Evolutionary conservation across 2,329 filamentous ascomycete species (phyloP), one percentile per base, ranked within the genome.

Genomic region (Aspergillus brasiliensis): DNA sequence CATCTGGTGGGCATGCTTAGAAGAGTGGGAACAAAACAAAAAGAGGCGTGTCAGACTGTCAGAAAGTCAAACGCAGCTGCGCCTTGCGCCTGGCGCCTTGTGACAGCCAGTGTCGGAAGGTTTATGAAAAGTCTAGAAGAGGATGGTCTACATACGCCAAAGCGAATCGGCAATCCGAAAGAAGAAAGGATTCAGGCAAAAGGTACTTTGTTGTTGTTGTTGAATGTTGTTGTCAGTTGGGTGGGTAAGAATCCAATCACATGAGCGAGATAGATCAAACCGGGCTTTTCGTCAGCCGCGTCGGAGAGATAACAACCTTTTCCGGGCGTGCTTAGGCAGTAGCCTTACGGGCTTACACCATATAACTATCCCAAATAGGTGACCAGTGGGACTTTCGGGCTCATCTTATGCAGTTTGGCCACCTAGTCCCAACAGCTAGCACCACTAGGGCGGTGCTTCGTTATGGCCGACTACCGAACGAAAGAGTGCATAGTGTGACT

Each of bases 291-390:
- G 49, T 63, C 61, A 65, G 54, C 58, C 56, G 34, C 56, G 42
- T 57, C 61, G 61, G 58, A 58, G 61, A 67, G 60, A 67, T 65
- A 65, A 67, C 61, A 51, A 51, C 44, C 42, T 57, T 44, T 51
- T 60, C 54, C 61, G 57, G 57, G 55, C 51, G 46, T 34, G 31
- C 31, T 51, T 61, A 58, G 44, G 28, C 21, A 46, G 56, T 44
- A 47, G 38, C 21, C 31, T 40, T 28, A 34, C 31, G 31, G 31
- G 31, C 31, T 34, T 34, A 10, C 31, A 23, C 47, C n/a, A n/a
- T n/a, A n/a, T n/a, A n/a, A 49, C 7, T 17, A 19, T 53, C 48
- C 31, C 31, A 34, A 34, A 25, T 25, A 52, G 28, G 37, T n/a
- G 23, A 47, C 31, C 55, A 28, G 46, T 49, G 25, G 46, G 46